Evolutionary conservation across 2,329 filamentous ascomycete species (phyloP), one percentile per base, ranked within the genome.

Genomic region (Trichophaea hybrida): DNA sequence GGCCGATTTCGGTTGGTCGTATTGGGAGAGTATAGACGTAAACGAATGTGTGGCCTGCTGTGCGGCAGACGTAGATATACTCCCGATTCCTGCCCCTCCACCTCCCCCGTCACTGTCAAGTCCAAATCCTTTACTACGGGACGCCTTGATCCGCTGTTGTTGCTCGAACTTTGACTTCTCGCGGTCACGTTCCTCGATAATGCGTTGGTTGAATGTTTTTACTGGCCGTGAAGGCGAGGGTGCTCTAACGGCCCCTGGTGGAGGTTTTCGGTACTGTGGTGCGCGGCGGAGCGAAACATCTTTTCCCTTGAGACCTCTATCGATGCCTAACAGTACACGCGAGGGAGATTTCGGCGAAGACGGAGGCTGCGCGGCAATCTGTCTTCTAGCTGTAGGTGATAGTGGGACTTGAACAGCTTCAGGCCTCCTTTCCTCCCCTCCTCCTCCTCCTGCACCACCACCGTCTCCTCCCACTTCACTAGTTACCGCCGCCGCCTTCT

Each of bases 231-330:
- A 55, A 10, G 60, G 58, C 10, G 62, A 63, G 34, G 67, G 64
- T 40, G 63, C 63, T 17, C 66, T 61, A 17, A 55, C 55, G 6
- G 58, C 55, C 12, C 57, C 57, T 13, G 59, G 52, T 12, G 60
- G 54, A 3, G 53, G 46, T 24, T 59, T 34, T 55, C 63, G n/a
- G 56, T 63, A 60, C 61, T 62, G 60, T 58, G 50, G 82, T 77
- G 2, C 87, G 82, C 65, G 88, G 78, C 71, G 93, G 33, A 97
- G 74, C 2, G 90, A 96, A 35, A 97, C 78, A 68, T 96, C 88
- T 60, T 81, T 81, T 1, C 84, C 89, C 67, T 78, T 85, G 38
- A 90, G 74, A 0, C 88, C 89, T 70, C 94, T 94, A 72, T 95
- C 90, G 63, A 97, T 94, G 4, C 93, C 91, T 13, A 97, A 72